phyloP scores from a whole-genome alignment of 257 asterid genomes.

The Solanum gandarillasii region DNA sequence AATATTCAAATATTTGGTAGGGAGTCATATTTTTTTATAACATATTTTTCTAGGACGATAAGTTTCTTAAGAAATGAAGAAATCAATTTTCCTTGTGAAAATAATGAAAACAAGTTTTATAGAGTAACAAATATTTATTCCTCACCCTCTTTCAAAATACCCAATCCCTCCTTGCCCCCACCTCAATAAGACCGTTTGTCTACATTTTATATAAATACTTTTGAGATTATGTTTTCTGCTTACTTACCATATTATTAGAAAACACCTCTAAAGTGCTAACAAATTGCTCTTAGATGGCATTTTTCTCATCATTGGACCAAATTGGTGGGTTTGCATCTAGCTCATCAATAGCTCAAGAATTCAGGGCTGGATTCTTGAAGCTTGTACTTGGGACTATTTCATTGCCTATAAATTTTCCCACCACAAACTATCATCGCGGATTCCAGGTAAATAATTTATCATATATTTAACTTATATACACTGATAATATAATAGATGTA shows the following conservation, averaged over 20 bases:
- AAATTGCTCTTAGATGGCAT: conserved; percentile 34
- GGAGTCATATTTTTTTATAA: background rate
- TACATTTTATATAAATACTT: background rate
- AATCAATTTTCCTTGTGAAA: background rate
- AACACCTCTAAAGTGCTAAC: background rate
- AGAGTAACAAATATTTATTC: background rate
- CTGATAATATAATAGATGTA: background rate
- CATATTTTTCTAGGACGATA: background rate
- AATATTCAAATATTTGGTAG: no score
- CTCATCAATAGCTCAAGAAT: conserved; percentile 21
- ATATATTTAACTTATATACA: background rate
- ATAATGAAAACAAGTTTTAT: background rate
- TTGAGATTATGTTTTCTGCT: no score
- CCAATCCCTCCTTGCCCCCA: background rate
- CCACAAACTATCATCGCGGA: conserved; percentile 42
- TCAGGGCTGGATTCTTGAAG: conserved; percentile 43
- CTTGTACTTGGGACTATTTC: conserved; percentile 45
- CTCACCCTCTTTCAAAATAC: background rate
- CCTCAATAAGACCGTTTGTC: background rate
- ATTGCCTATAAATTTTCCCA: conserved; percentile 59
- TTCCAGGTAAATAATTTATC: conserved; percentile 21
- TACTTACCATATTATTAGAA: background rate
- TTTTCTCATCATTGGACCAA: conserved; percentile 32
- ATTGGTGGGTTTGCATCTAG: conserved; percentile 29
- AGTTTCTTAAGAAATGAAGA: background rate